Evolutionary conservation across 1,284 basidiomycete genomes (phyloP).

Genomic region (Omphalotus olearius): DNA sequence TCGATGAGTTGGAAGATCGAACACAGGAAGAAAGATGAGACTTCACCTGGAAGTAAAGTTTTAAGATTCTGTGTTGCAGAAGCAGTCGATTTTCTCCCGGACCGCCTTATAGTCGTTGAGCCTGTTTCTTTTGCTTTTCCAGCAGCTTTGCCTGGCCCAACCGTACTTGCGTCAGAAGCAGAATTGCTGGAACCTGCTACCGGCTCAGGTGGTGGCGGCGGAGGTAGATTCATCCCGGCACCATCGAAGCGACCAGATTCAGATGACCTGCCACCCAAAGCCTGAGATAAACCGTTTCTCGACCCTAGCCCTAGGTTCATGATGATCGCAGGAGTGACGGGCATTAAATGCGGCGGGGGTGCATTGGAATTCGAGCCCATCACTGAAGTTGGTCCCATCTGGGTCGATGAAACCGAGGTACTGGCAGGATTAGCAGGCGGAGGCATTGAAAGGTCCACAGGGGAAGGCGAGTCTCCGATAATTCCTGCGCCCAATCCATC

Average conservation of each 20-base stretch:
- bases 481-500: slow-evolving; percentile 24
- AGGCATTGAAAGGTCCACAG: slow-evolving; percentile 81
- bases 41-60: not conserved
- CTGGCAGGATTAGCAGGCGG: slow-evolving; percentile 27
- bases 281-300: slow-evolving; percentile 15
- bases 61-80: not conserved
- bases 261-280: too few relatives aligned
- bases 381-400: slow-evolving; percentile 9
- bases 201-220: slow-evolving; percentile 18
- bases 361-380: not conserved
- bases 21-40: too few relatives aligned
- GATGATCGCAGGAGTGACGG: slow-evolving; percentile 82
- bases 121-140: slow-evolving; percentile 16
- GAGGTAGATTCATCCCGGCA: too few relatives aligned
- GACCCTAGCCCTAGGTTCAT: slow-evolving; percentile 69
- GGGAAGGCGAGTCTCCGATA: slow-evolving; percentile 66
- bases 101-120: slow-evolving; percentile 16
- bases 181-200: not conserved
- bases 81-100: slow-evolving; percentile 13
- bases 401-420: slow-evolving; percentile 9
- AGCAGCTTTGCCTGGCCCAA: not conserved
- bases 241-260: too few relatives aligned
- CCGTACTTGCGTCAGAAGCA: not conserved
- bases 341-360: slow-evolving; percentile 43
- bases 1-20: not conserved